Base-by-base conservation (phyloP, 2,329 filamentous ascomycete species). In the Coniochaeta sp. region DNA sequence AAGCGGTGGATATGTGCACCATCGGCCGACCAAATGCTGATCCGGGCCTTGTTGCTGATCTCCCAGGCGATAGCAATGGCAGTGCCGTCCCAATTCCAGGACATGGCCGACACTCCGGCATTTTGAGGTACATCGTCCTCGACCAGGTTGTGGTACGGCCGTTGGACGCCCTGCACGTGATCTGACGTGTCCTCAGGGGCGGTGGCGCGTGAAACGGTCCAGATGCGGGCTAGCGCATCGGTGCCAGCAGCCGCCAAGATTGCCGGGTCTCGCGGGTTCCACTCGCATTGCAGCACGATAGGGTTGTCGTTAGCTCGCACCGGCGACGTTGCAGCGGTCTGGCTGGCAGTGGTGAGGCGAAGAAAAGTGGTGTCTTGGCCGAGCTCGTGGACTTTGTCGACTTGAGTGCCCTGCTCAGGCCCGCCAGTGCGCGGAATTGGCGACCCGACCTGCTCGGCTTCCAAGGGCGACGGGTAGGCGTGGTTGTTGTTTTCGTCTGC, bases 201-300 rank as follows among this genome's bases (percentile, higher is more conserved):
- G 70, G 77, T 77, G 70, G 77, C 77, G 79, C 80, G 81, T 72
- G 81, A 80, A 66, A 88, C 73, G 63, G 82, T 86, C 85, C 85
- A 88, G 75, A 88, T 79, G 65, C 85, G 84, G 78, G 85, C 85
- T 83, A 88, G 83, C 75, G 85, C 83, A 78, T 88, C 85, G 72
- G 84, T 87, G 69, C 85, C 85, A 77, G 83, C 84, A 79, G 84
- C 84, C 73, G 84, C 85, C 79, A 88, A 79, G 74, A 86, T 77
- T 62, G 81, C 83, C 72, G 85, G 81, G 77, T 88, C 81, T 73
- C 72, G 79, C 66, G 85, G 85, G 78, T 83, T 87, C 83, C 84
- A 88, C 79, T 86, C 83, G 80, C 85, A 87, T 74, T 87, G 84
- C 76, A 88, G 79, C 73, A 88, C 75, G 68, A 86, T 80, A 70